Evolutionary conservation across 164 flowering plant genomes (phyloP).

Genomic region (Annona squamosa): DNA sequence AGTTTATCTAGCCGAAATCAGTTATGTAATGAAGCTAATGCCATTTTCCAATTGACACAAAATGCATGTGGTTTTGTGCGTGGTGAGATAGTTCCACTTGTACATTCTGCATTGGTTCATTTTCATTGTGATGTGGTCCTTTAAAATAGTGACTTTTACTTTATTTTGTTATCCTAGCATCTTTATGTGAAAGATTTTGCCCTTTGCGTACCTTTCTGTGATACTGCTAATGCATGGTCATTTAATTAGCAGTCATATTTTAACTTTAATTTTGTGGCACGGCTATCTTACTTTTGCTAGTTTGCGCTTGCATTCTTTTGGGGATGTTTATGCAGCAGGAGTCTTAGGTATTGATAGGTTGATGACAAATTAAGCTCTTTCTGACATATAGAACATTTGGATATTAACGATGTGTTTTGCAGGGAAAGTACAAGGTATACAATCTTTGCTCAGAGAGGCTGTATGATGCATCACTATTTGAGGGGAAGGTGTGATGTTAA

Average conservation of each 20-base stretch:
- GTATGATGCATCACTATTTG: slow-evolving; percentile 94
- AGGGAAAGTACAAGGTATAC: slow-evolving; percentile 97
- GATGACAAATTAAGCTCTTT: not conserved
- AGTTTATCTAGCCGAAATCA: not conserved
- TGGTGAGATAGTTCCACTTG: not conserved
- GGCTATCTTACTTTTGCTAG: too few species aligned
- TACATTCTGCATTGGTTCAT: not conserved
- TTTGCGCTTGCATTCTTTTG: not conserved
- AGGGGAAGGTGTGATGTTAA: slow-evolving; percentile 71
- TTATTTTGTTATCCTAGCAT: not conserved
- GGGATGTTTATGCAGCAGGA: not conserved
- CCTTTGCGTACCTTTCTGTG: not conserved
- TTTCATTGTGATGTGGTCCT: not conserved
- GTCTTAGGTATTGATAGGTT: not conserved
- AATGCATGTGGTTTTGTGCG: not conserved
- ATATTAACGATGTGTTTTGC: slow-evolving; percentile 17
- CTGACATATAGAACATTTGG: not conserved
- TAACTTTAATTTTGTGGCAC: too few species aligned
- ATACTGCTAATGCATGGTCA: not conserved
- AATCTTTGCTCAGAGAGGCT: slow-evolving; percentile 98
- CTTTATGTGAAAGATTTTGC: not conserved
- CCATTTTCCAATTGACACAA: not conserved
- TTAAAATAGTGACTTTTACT: not conserved
- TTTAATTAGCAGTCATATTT: too few species aligned
- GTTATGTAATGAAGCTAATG: not conserved